Base-by-base conservation (phyloP, 140 eudicot genomes). In the Oenanthe javanica region DNA sequence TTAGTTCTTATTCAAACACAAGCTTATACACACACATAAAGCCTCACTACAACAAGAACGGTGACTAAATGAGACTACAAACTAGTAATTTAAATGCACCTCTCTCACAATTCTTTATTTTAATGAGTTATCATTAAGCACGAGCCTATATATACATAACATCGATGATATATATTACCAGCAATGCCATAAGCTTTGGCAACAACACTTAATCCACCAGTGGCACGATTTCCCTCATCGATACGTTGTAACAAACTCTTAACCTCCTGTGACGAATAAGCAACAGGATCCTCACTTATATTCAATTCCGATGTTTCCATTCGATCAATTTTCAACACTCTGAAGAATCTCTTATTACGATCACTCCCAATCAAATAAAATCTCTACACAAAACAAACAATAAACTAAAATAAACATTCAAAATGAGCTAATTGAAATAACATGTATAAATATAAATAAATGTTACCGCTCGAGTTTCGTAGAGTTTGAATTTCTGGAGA, bases 111-210 rank as follows among this genome's bases (percentile, higher is more conserved):
- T 40, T 40, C 43, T 1, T 40, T 1, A 40, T 1, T 40, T 40
- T 40, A 40, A 3, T 40, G 43, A 40, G 43, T 40, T 40, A 3
- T 40, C 2, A 40, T 40, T 40, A 3, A 40, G 43, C 43, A 40
- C 43, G 43, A 40, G 43, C 43, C 43, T 40, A 40, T 40, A 40
- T 40, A 40, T n/a, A 40, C 3, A 9, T 48, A 2, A 48, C 12
- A 48, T 10, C 7, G 12, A 48, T 48, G 9, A 50, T 50, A 50
- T 0, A 50, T 1, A 19, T n/a, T 64, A 90, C 99, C 98, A 50
- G 94, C 97, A 80, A 95, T 91, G 81, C 99, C 99, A 84, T 89
- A 93, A 45, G 89, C 97, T 82, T 90, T 95, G 59, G 96, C 92
- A 80, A 95, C 97, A 70, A 87, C 87, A 54, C 79, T 81, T 52